Percentiles rank a stretch among this genome's conserved stretches.
Conservation (phyloP, 2,329 filamentous ascomycete species). For the Cytospora mali region DNA sequence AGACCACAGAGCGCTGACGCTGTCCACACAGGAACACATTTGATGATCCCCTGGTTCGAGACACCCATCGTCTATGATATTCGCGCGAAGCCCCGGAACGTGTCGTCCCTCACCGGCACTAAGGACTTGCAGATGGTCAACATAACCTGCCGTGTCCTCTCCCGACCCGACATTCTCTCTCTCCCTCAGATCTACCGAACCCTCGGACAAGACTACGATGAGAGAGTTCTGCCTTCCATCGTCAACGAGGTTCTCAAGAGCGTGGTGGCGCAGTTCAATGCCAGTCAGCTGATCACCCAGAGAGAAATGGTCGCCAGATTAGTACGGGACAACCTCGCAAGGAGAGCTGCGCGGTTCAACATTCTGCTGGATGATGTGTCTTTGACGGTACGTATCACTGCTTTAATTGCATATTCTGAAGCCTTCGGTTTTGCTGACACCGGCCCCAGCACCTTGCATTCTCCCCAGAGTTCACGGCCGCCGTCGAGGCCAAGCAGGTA, state of each 20-base stretch:
- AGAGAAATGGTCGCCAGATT: conserved; percentile 93
- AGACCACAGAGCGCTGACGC: background rate
- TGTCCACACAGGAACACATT: conserved; percentile 72
- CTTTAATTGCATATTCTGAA: background rate
- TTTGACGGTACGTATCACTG: conserved; percentile 69
- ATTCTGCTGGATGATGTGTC: conserved; percentile 98
- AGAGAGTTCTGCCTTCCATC: conserved; percentile 93
- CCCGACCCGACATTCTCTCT: conserved; percentile 81
- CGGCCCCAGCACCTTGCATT: conserved; percentile 65
- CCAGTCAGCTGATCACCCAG: conserved; percentile 97
- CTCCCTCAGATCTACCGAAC: conserved; percentile 98
- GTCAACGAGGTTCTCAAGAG: conserved; percentile 99
- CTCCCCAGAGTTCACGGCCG: conserved; percentile 73
- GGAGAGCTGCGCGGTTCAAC: conserved; percentile 93
- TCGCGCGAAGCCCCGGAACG: conserved; percentile 94
- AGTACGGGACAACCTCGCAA: conserved; percentile 89
- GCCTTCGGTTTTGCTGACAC: conserved; percentile 32
- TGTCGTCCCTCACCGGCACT: conserved; percentile 94
- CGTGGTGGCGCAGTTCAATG: conserved; percentile 98
- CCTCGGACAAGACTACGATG: conserved; percentile 92
- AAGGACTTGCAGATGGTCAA: conserved; percentile 99
- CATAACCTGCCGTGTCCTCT: conserved; percentile 99
- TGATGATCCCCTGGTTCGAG: conserved; percentile 96
- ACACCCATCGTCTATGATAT: conserved; percentile 97
- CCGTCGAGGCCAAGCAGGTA: conserved; percentile 74